phyloP scores from a whole-genome alignment of 768 basidiomycete genomes.

The Kwoniella sp. region DNA sequence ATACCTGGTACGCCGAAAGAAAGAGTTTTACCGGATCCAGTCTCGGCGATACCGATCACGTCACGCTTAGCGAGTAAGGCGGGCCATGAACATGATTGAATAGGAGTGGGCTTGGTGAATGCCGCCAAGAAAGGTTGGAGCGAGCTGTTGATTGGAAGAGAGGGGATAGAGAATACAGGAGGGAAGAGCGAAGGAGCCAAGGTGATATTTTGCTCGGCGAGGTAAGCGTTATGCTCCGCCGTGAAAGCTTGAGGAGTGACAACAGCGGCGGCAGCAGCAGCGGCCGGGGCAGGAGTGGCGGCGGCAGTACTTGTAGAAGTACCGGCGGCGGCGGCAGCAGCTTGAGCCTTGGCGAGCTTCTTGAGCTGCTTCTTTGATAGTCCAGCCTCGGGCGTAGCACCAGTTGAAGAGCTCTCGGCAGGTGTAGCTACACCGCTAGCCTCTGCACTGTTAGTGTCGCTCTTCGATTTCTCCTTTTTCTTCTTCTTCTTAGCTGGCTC shows the following conservation, averaged over 20 bases:
- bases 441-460: neutral
- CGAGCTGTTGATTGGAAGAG: conserved; percentile 67
- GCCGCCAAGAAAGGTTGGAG: conserved; percentile 67
- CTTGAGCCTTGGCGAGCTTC: conserved; percentile 37
- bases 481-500: conserved; percentile 36
- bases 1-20: conserved; percentile 93
- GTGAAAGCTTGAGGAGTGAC: conserved; percentile 52
- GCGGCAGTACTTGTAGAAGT: conserved; percentile 6
- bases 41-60: conserved; percentile 94
- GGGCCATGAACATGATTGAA: conserved; percentile 95
- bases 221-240: conserved; percentile 65
- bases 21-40: conserved; percentile 88
- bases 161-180: conserved; percentile 72
- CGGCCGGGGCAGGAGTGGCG: conserved; percentile 26
- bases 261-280: conserved; percentile 31
- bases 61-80: conserved; percentile 70
- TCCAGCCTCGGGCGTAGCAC: conserved; percentile 4
- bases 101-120: conserved; percentile 88
- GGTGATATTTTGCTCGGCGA: conserved; percentile 71
- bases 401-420: conserved; percentile 11
- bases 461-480: conserved; percentile 13
- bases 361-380: conserved; percentile 39
- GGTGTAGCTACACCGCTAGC: conserved; percentile 14
- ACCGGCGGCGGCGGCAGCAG: conserved; percentile 18
- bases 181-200: conserved; percentile 63